Evolutionary conservation across 768 basidiomycete genomes (phyloP).

Genomic region (Tylopilus vinaceipallidus): DNA sequence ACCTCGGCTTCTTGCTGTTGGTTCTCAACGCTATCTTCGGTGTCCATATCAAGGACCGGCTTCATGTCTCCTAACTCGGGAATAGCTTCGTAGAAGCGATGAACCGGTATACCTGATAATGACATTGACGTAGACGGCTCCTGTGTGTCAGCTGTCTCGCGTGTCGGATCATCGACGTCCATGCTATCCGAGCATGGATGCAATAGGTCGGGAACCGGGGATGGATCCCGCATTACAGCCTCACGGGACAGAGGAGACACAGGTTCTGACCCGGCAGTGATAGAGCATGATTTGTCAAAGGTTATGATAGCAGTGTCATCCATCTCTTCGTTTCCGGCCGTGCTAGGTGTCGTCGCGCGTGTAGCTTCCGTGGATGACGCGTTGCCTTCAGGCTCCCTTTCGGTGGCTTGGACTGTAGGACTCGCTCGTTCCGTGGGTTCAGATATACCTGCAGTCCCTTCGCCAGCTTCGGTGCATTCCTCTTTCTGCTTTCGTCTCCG

Average conservation of each 20-base stretch:
- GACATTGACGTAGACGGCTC: constrained; percentile 6
- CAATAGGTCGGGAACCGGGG: constrained; percentile 10
- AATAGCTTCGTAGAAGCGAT: constrained; percentile 23
- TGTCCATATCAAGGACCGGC: constrained; percentile 13
- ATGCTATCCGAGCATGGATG: constrained; percentile 25
- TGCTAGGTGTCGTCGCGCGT: constrained; percentile 23
- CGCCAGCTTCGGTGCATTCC: constrained; percentile 1
- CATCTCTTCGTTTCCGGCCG: constrained; percentile 13
- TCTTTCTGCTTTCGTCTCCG: constrained; percentile 23
- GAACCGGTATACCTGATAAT: constrained; percentile 14
- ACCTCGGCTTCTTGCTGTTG: constrained; percentile 33
- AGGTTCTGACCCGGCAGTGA: constrained; percentile 5
- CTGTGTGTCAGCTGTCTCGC: background rate
- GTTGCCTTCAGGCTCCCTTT: constrained; percentile 15
- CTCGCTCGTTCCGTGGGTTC: constrained; percentile 2
- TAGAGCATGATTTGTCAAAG: constrained; percentile 19
- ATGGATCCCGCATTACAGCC: constrained; percentile 11
- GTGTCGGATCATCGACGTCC: constrained; percentile 22
- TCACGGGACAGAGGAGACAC: constrained; percentile 8
- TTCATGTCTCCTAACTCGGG: background rate
- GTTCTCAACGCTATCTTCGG: constrained; percentile 29
- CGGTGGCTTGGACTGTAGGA: background rate
- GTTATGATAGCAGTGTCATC: constrained; percentile 4
- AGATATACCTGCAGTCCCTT: background rate
- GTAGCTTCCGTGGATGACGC: constrained; percentile 15